Percentiles rank a stretch among this genome's conserved stretches.
These are phyloP conservation scores for Botrytis galanthina DNA, from an alignment of 2,329 filamentous ascomycete species.

Conservation along the genomic window DNA sequence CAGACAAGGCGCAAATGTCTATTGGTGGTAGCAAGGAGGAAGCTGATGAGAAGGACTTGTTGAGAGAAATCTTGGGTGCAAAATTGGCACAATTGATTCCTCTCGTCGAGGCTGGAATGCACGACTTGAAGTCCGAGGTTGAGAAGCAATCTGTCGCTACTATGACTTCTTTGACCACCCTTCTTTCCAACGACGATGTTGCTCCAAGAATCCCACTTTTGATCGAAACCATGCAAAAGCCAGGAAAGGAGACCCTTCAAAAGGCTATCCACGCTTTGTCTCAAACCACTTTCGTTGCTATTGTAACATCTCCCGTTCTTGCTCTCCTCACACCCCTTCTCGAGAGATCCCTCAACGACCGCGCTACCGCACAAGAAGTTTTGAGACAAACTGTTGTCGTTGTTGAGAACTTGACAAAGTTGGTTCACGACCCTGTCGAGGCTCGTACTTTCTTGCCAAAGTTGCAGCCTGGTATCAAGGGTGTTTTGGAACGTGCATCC, in stretches of 20 bases:
- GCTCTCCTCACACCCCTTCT: constrained; percentile 92
- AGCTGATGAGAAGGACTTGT: constrained; percentile 81
- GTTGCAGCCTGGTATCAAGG: constrained; percentile 88
- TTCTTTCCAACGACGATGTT: constrained; percentile 96
- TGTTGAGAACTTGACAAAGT: constrained; percentile 95
- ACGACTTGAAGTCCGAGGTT: constrained; percentile 88
- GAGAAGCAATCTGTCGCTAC: constrained; percentile 87
- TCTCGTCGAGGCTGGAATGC: constrained; percentile 88
- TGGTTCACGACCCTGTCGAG: constrained; percentile 94
- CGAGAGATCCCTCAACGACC: constrained; percentile 89
- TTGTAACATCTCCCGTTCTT: constrained; percentile 92
- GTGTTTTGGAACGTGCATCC: constrained; percentile 81
- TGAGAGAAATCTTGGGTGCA: constrained; percentile 87
- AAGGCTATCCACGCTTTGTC: constrained; percentile 97
- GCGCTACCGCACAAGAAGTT: constrained; percentile 87
- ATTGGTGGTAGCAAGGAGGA: constrained; percentile 77
- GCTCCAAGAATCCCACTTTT: constrained; percentile 87
- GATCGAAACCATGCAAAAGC: constrained; percentile 92
- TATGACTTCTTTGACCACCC: constrained; percentile 84
- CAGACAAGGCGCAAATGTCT: constrained; percentile 86
- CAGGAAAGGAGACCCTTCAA: constrained; percentile 80
- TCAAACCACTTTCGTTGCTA: constrained; percentile 96
- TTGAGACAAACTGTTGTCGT: constrained; percentile 94
- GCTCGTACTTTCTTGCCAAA: constrained; percentile 94
- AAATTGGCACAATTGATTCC: constrained; percentile 86